Base-by-base conservation (phyloP, 2,329 filamentous ascomycete genomes). In the Penicillium rolfsii region DNA sequence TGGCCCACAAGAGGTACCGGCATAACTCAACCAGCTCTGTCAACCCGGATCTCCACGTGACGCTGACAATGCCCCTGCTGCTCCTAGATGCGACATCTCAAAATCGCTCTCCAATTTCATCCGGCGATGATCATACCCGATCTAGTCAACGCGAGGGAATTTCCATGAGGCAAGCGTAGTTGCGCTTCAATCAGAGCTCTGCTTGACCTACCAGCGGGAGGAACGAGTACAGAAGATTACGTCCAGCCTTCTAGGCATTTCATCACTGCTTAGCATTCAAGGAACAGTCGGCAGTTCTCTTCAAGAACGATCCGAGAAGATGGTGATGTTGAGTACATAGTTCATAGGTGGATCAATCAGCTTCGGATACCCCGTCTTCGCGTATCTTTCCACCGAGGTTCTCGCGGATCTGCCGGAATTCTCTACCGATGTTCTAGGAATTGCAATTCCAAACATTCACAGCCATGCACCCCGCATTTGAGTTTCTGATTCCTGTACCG, bases 21-120 rank as follows among this genome's bases (percentile, higher is more conserved):
- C 14, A 22, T 30, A n/a, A 48, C 11, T 16, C 24, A 48, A 2
- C 45, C 30, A 28, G 43, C 33, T 19, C 40, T 3, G 38, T 49
- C 41, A 14, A 49, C 30, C 26, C 11, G 9, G 30, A 55, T 24
- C 53, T 36, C 33, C 14, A 40, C 4, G n/a, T 33, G 22, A 49
- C n/a, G 5, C 4, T 35, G 9, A n/a, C 26, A 11, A 35, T 33
- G 12, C 3, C 16, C 2, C 22, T 12, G 8, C 19, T 19, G 0
- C 9, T 35, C 28, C 14, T 3, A n/a, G 28, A 19, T 12, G 14
- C 19, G 8, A 26, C 40, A 36, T 48, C 61, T 24, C 43, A 35
- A 52, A 53, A 33, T 56, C 12, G 4, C 35, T 59, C 58, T 61
- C 61, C 61, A 63, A 58, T 53, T 61, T 9, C 11, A 54, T 43